Conservation (phyloP, 2,329 filamentous ascomycete genomes). For the Pseudogymnoascus sp. region DNA sequence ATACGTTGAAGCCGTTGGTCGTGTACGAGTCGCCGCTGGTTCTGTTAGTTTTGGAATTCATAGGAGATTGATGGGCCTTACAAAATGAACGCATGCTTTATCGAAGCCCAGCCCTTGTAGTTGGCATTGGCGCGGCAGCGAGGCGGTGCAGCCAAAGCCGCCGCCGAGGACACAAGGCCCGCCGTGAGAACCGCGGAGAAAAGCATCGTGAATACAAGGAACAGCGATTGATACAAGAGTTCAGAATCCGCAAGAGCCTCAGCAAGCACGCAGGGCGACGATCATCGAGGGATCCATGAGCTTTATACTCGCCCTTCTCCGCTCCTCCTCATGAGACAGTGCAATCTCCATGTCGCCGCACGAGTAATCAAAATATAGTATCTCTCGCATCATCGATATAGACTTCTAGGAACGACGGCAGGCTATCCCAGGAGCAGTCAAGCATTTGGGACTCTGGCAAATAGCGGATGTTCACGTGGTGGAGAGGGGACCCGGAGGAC, state of each 20-base stretch:
- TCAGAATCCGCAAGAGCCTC: not conserved
- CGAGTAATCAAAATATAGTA: slow-evolving; percentile 7
- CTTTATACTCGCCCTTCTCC: not conserved
- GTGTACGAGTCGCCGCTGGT: slow-evolving; percentile 36
- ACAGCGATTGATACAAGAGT: not conserved
- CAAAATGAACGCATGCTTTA: slow-evolving; percentile 39
- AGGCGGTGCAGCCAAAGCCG: not conserved
- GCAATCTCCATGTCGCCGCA: not conserved
- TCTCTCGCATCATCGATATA: not conserved
- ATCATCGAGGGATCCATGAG: not conserved
- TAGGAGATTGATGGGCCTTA: slow-evolving; percentile 19
- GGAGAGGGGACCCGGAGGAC: not conserved
- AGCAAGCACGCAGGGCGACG: not conserved
- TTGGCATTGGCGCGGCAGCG: slow-evolving; percentile 22
- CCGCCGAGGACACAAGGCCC: not conserved
- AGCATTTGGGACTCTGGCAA: not conserved
- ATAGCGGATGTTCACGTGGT: not conserved
- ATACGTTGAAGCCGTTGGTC: slow-evolving; percentile 32
- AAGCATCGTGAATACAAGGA: not conserved
- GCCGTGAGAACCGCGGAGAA: not conserved
- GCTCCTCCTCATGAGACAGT: not conserved
- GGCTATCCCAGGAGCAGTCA: not conserved
- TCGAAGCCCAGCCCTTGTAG: slow-evolving; percentile 32
- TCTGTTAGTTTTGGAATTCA: not conserved
- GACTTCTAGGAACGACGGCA: not conserved